Conservation (phyloP, 2,329 filamentous ascomycete genomes). For the Penicillium sp. region DNA sequence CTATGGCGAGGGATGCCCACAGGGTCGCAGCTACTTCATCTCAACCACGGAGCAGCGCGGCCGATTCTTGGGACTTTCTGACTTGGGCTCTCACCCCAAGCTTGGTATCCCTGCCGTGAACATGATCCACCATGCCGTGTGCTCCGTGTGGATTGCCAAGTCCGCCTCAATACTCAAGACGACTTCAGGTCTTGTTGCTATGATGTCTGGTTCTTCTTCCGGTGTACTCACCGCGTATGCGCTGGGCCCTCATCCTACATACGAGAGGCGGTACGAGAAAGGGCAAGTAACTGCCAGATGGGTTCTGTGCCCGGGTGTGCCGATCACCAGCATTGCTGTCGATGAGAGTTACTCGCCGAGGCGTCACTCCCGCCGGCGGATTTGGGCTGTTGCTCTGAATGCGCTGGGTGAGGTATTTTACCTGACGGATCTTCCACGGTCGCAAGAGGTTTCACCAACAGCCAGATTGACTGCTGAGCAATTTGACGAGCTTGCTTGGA, state of each 20-base stretch:
- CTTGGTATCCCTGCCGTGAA: constrained; percentile 76
- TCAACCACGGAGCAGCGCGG: constrained; percentile 72
- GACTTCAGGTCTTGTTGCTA: constrained; percentile 76
- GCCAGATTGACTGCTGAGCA: constrained; percentile 50
- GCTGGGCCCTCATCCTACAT: constrained; percentile 61
- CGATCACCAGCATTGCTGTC: constrained; percentile 78
- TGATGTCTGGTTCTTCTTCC: constrained; percentile 78
- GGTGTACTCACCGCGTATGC: constrained; percentile 82
- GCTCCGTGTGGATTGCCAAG: constrained; percentile 87
- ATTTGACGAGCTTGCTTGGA: constrained; percentile 70
- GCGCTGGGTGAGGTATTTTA: constrained; percentile 91
- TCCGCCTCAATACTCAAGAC: constrained; percentile 67
- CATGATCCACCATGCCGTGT: constrained; percentile 68
- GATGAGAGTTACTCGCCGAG: constrained; percentile 78
- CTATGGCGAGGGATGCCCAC: constrained; percentile 81
- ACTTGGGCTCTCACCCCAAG: constrained; percentile 60
- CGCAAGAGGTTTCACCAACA: constrained; percentile 48
- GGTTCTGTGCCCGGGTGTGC: constrained; percentile 88
- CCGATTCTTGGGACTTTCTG: constrained; percentile 66
- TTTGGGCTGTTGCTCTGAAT: constrained; percentile 93
- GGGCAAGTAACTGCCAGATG: constrained; percentile 85
- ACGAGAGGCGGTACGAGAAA: constrained; percentile 62
- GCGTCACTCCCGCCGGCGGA: constrained; percentile 66
- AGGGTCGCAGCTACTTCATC: constrained; percentile 77
- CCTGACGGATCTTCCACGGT: constrained; percentile 67